These are phyloP conservation scores for Paraconiothyrium sp. DNA, from an alignment of 2,329 filamentous ascomycete species.

Conservation along the genomic window DNA sequence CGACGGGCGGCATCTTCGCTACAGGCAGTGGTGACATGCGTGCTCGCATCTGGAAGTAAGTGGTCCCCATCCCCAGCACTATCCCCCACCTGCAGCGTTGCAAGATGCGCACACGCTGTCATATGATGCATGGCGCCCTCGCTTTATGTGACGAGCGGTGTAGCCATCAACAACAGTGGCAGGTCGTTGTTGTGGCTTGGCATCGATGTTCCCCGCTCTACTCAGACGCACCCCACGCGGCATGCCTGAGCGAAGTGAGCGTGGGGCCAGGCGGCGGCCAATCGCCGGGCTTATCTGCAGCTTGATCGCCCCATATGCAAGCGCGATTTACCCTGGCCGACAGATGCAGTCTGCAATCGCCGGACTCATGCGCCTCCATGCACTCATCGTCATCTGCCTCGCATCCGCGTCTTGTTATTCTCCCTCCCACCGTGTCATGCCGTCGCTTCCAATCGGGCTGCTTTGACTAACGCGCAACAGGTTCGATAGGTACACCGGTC, in stretches of 20 bases:
- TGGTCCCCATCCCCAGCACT: slow-evolving; percentile 14
- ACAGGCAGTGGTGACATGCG: slow-evolving; percentile 98
- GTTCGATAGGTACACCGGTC: slow-evolving; percentile 46
- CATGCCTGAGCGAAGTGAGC: slow-evolving; percentile 11
- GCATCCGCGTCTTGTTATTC: not conserved
- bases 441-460: not conserved
- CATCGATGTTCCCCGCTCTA: slow-evolving; percentile 16
- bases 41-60: slow-evolving; percentile 91
- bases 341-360: slow-evolving; percentile 5
- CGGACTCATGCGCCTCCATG: slow-evolving; percentile 2
- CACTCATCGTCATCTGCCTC: slow-evolving; percentile 7
- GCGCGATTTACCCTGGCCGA: slow-evolving; percentile 6
- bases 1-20: slow-evolving; percentile 86
- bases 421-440: not conserved
- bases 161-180: not conserved
- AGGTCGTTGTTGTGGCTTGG: slow-evolving; percentile 22
- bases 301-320: slow-evolving; percentile 11
- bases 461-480: slow-evolving; percentile 29
- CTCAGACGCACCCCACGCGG: slow-evolving; percentile 24
- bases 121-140: slow-evolving; percentile 9
- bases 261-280: slow-evolving; percentile 21
- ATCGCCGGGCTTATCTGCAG: slow-evolving; percentile 13
- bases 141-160: slow-evolving; percentile 13
- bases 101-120: slow-evolving; percentile 1
- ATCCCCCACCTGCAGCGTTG: slow-evolving; percentile 2